Evolutionary conservation across 2,329 filamentous ascomycete species (phyloP), one percentile per base, ranked within the genome.

Genomic region (Lasiodiplodia sp.): DNA sequence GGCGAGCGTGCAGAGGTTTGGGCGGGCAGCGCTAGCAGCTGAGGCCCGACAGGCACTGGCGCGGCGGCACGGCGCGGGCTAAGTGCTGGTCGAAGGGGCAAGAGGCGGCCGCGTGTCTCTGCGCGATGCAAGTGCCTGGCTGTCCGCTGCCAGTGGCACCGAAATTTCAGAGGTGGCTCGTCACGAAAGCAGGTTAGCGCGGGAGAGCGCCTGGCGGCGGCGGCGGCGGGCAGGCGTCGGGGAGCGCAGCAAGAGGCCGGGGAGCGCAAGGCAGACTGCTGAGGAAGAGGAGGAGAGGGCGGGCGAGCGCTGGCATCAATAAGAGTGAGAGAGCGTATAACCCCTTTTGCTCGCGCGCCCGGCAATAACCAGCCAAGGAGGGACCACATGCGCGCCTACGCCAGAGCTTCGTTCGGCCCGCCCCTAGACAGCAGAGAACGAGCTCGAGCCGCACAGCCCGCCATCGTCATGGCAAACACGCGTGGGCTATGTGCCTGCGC

Each of bases 111-210:
- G 60, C 60, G 60, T 64, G 60, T 64, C 44, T 64, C 60, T 63
- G 60, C 44, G 40, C 58, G 58, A 51, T 21, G 58, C 44, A 47
- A 47, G 14, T 44, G 38, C 38, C 38, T 40, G 21, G 57, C 56
- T 60, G 56, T 58, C 34, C 38, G 31, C 28, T 60, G 57, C 57
- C 58, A 34, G 40, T 49, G 18, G 38, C 38, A 49, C 38, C 31
- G 58, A 64, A 64, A 64, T 64, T 52, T 64, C 44, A 64, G 47
- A 64, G 60, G 47, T 52, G 47, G 44, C 44, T 64, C 60, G 28
- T 64, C 60, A 64, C 60, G 44, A 52, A 52, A 64, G 47, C 44
- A 52, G 60, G 34, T 37, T 64, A 64, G 60, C 60, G 60, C 71
- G 70, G 68, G 69, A 53, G 70, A 28, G 57, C 57, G 57, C 37